Conservation (phyloP, 2,329 filamentous ascomycete genomes). For the Calonectria pteridis region DNA sequence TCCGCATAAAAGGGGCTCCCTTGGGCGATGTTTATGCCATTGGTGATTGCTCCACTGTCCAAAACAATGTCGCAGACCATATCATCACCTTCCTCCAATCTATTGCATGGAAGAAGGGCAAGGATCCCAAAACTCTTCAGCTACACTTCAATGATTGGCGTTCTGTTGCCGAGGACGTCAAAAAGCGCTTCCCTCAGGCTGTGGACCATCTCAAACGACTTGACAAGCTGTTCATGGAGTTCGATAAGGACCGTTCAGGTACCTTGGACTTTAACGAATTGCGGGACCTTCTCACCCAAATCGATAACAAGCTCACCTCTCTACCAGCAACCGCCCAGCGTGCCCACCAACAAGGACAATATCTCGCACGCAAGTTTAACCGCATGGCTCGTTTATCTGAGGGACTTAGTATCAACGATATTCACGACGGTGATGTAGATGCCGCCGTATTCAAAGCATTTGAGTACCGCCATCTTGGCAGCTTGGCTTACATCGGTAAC, state of each 20-base stretch:
- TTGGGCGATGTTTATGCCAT: slow-evolving; percentile 96
- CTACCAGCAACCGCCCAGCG: slow-evolving; percentile 96
- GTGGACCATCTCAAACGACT: slow-evolving; percentile 87
- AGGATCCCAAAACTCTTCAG: slow-evolving; percentile 88
- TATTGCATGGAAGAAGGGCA: slow-evolving; percentile 91
- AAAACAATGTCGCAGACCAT: slow-evolving; percentile 96
- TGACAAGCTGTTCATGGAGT: slow-evolving; percentile 90
- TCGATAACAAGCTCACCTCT: slow-evolving; percentile 94
- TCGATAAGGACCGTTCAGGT: slow-evolving; percentile 93
- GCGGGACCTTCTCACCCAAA: slow-evolving; percentile 87
- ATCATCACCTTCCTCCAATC: slow-evolving; percentile 90
- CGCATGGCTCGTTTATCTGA: slow-evolving; percentile 84
- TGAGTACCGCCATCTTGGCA: slow-evolving; percentile 92
- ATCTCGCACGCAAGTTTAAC: slow-evolving; percentile 94
- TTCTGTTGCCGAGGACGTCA: slow-evolving; percentile 83
- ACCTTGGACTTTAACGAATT: slow-evolving; percentile 96
- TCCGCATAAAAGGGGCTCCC: slow-evolving; percentile 88
- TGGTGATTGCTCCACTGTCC: slow-evolving; percentile 94
- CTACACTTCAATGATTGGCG: slow-evolving; percentile 92
- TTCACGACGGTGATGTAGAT: slow-evolving; percentile 90
- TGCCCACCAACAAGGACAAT: slow-evolving; percentile 94
- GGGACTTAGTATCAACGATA: slow-evolving; percentile 81
- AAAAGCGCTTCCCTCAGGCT: slow-evolving; percentile 91
- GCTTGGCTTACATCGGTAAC: slow-evolving; percentile 94
- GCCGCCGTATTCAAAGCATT: slow-evolving; percentile 95